Conservation (phyloP, 2,329 filamentous ascomycete genomes). For the Nemania serpens region DNA sequence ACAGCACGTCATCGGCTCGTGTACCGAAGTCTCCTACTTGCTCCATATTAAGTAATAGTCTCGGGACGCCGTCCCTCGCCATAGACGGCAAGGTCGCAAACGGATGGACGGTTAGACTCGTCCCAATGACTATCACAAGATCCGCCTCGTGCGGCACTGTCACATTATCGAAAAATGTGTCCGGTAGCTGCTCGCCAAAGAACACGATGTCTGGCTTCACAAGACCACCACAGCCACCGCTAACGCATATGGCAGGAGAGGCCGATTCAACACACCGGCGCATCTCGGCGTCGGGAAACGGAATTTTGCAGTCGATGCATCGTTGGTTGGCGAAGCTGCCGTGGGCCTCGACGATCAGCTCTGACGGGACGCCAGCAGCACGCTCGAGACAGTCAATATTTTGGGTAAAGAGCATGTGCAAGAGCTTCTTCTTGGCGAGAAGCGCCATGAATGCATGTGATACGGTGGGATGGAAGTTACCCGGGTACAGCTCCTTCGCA, state of each 20-base stretch:
- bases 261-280: constrained; percentile 67
- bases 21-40: constrained; percentile 78
- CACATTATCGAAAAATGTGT: constrained; percentile 62
- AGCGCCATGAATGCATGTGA: constrained; percentile 88
- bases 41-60: constrained; percentile 87
- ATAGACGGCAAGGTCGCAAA: constrained; percentile 80
- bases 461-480: constrained; percentile 84
- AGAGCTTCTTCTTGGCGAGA: constrained; percentile 75
- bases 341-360: constrained; percentile 89
- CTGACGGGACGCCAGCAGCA: constrained; percentile 77
- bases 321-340: constrained; percentile 91
- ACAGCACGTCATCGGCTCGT: constrained; percentile 80
- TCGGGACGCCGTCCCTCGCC: constrained; percentile 65
- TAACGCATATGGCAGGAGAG: constrained; percentile 71
- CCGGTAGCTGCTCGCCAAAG: constrained; percentile 72
- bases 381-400: constrained; percentile 97
- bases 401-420: constrained; percentile 91
- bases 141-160: constrained; percentile 66
- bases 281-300: constrained; percentile 78
- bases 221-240: constrained; percentile 69
- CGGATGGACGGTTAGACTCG: constrained; percentile 83
- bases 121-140: constrained; percentile 84
- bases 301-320: constrained; percentile 83
- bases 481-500: constrained; percentile 89
- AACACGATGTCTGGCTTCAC: constrained; percentile 97